These are phyloP conservation scores for Alternaria viburni DNA, from an alignment of 2,329 filamentous ascomycete species.

Conservation along the genomic window DNA sequence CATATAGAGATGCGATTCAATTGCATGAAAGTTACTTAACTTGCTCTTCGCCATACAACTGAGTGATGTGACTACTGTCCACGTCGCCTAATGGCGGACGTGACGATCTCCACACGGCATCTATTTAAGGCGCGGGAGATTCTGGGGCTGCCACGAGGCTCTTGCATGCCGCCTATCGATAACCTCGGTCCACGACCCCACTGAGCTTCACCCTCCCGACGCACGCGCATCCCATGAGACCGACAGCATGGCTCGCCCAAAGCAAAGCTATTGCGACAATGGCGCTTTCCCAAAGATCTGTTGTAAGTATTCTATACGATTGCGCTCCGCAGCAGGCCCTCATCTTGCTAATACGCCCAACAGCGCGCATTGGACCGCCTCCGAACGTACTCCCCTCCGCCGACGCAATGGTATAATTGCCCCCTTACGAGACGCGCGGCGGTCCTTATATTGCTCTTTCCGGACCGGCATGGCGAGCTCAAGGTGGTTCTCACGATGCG, in stretches of 20 bases:
- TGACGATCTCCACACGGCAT: background rate
- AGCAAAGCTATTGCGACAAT: constrained; percentile 35
- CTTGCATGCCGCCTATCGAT: constrained; percentile 15
- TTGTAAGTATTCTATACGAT: constrained; percentile 21
- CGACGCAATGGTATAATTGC: constrained; percentile 63
- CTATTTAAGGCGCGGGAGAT: background rate
- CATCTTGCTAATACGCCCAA: constrained; percentile 13
- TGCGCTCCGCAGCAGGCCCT: background rate
- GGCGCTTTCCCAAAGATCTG: constrained; percentile 40
- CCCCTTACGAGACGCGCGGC: constrained; percentile 75
- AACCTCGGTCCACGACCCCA: constrained; percentile 36
- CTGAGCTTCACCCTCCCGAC: constrained; percentile 12
- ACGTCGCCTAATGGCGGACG: background rate
- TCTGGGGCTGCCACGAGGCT: constrained; percentile 10
- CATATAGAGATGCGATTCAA: constrained; percentile 47
- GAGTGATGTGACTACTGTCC: background rate
- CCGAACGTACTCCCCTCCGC: constrained; percentile 62
- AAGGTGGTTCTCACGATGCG: constrained; percentile 69
- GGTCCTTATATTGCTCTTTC: constrained; percentile 86
- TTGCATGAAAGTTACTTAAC: constrained; percentile 40
- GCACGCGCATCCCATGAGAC: constrained; percentile 24
- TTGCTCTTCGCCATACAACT: background rate
- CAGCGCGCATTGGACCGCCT: constrained; percentile 62
- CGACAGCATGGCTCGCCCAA: constrained; percentile 41
- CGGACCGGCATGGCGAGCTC: constrained; percentile 80